phyloP scores from a whole-genome alignment of 2,329 filamentous ascomycete species.

The Colletotrichum truncatum region DNA sequence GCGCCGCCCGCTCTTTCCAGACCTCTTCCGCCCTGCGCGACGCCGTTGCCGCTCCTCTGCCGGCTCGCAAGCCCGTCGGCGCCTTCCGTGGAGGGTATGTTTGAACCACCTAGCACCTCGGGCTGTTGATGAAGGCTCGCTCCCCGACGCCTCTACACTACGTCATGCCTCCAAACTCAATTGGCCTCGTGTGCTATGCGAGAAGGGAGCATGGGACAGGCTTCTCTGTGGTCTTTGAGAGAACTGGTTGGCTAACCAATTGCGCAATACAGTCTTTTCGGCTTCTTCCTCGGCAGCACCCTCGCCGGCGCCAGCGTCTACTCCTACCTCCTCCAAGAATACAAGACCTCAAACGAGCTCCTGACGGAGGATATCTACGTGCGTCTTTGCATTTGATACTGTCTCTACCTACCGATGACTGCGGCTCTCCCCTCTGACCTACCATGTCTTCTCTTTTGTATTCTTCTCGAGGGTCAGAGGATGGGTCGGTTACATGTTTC shows the following conservation, averaged over 20 bases:
- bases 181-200: neutral
- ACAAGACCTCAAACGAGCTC: slow-evolving; percentile 91
- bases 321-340: slow-evolving; percentile 92
- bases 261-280: slow-evolving; percentile 73
- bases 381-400: slow-evolving; percentile 60
- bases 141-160: neutral
- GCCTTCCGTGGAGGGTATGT: slow-evolving; percentile 70
- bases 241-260: neutral
- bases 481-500: neutral
- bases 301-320: slow-evolving; percentile 85
- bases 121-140: too few species aligned
- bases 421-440: neutral
- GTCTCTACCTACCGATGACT: slow-evolving; percentile 6
- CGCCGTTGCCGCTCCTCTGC: slow-evolving; percentile 57
- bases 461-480: slow-evolving; percentile 13
- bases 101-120: neutral
- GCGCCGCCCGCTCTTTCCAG: slow-evolving; percentile 55
- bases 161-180: neutral
- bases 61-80: slow-evolving; percentile 66
- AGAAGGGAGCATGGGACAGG: neutral
- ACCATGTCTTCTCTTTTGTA: slow-evolving; percentile 29
- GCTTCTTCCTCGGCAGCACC: slow-evolving; percentile 87
- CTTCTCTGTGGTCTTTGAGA: neutral
- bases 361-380: slow-evolving; percentile 97
- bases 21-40: slow-evolving; percentile 55